Base-by-base conservation (phyloP, 1,139 yeast genomes). In the Saccharomyces hybrid region DNA sequence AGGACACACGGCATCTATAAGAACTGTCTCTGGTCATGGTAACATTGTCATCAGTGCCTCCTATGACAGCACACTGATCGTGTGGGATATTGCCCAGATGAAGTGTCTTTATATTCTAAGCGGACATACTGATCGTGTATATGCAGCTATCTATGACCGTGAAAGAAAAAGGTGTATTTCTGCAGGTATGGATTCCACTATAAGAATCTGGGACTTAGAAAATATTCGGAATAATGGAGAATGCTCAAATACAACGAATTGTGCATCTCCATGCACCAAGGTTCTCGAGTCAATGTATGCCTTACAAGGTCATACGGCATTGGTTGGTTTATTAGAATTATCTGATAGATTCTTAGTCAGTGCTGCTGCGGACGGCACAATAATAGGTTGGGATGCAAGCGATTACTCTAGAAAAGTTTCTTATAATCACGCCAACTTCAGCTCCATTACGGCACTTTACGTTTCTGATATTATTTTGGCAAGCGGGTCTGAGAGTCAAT, bases 311-410 rank as follows among this genome's bases (percentile, higher is more conserved):
- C 99, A 93, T 69, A 83, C 88, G 0, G 87, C 93, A 11, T 74
- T 93, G 16, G 99, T 93, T 23, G 99, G 99, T 0, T 74, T 93
- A 25, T 76, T 93, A 31, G 89, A 87, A 50, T 77, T 91, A 26
- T 84, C 89, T 6, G 84, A 86, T 46, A 83, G 85, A 26, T 83
- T 82, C 47, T 75, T 93, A n/a, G 96, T 91, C 1, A 86, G 95
- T 44, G 99, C 97, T 0, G 98, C 97, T 1, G 98, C 98, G 0
- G 99, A 93, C 68, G 82, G 95, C 1, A 84, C 97, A 0, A 76
- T 93, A 49, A 78, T 97, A 51, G 85, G 91, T 2, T 93, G 99
- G 99, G 86, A 93, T 66, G 95, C 97, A 0, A 81, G 80, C 32
- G 80, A 82, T 5, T 96, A 96, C 26, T 79, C 80, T 47, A 78